These are phyloP conservation scores for Teratosphaeria viscida DNA, from an alignment of 2,329 filamentous ascomycete genomes.

Conservation along the genomic window DNA sequence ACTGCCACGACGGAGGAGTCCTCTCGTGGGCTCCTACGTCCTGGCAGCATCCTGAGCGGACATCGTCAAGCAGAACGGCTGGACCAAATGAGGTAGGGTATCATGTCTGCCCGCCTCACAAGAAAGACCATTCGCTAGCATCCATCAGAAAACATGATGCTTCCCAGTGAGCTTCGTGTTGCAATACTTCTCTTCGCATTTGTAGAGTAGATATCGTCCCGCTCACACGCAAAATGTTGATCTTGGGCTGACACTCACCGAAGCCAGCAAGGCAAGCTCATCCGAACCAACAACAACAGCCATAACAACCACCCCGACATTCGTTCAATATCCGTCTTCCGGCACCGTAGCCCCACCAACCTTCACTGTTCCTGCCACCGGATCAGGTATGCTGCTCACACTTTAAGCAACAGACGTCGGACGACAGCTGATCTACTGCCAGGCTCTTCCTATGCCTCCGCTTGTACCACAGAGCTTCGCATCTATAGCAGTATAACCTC, in stretches of 20 bases:
- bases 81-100: background rate
- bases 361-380: background rate
- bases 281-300: background rate
- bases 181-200: background rate
- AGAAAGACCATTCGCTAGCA: background rate
- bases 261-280: background rate
- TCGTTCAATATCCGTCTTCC: background rate
- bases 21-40: background rate
- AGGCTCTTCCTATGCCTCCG: background rate
- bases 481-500: background rate
- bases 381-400: background rate
- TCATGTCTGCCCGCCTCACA: background rate
- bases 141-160: background rate
- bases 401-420: background rate
- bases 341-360: background rate
- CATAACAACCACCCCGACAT: background rate
- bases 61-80: background rate
- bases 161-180: background rate
- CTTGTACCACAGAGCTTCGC: background rate
- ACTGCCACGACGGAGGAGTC: background rate
- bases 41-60: background rate
- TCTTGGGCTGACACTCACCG: background rate
- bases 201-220: background rate
- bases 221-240: background rate
- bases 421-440: background rate